These are phyloP conservation scores for Helichrysum umbraculigerum DNA, from an alignment of 129 eudicot genomes.

Conservation along the genomic window DNA sequence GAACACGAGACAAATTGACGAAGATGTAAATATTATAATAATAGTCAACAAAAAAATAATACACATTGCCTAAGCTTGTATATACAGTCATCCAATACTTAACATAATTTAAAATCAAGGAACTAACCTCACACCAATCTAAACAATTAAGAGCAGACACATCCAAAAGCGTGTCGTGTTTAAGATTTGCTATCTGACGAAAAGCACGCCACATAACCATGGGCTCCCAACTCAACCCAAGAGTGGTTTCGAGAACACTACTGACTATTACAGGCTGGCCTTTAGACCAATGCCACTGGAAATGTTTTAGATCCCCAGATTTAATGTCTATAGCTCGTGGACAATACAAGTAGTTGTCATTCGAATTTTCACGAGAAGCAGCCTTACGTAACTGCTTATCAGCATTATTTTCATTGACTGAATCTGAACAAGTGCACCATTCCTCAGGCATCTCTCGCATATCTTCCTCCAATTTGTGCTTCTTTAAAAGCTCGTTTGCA, in stretches of 20 bases:
- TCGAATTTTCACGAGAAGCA: constrained; percentile 52
- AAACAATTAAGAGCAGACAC: constrained; percentile 68
- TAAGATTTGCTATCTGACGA: constrained; percentile 49
- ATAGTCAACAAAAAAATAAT: too few relatives aligned
- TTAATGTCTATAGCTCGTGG: constrained; percentile 58
- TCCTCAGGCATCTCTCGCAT: constrained; percentile 28
- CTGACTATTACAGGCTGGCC: constrained; percentile 85
- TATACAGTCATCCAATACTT: neutral
- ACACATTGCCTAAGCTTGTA: neutral
- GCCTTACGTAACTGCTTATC: constrained; percentile 45
- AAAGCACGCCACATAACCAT: constrained; percentile 99
- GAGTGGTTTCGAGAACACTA: constrained; percentile 65
- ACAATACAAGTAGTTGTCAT: constrained; percentile 59
- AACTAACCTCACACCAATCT: constrained; percentile 84
- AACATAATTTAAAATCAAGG: neutral
- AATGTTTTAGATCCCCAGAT: constrained; percentile 62
- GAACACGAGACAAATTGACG: neutral
- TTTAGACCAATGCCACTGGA: constrained; percentile 79
- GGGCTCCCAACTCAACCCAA: constrained; percentile 93
- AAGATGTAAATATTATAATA: too few relatives aligned
- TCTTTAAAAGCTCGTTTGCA: constrained; percentile 39
- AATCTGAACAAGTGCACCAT: constrained; percentile 47
- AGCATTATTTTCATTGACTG: constrained; percentile 3
- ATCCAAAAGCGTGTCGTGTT: constrained; percentile 42
- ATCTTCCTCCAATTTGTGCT: constrained; percentile 23